These are phyloP conservation scores for Osmozyma mogii DNA, from an alignment of 805 yeast species.

Conservation along the genomic window DNA sequence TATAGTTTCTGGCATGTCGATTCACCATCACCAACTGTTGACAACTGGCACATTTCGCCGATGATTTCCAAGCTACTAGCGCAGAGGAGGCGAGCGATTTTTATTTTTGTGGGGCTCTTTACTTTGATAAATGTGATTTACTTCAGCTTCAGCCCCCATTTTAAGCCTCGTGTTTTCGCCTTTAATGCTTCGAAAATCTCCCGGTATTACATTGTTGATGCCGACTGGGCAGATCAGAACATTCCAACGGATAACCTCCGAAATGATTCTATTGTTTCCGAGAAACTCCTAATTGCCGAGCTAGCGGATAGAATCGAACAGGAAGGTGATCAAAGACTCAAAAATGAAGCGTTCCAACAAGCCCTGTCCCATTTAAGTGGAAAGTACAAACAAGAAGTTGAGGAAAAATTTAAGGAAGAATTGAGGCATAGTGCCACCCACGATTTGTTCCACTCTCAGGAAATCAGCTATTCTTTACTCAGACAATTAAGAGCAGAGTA, in stretches of 20 bases:
- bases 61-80: background rate
- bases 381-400: background rate
- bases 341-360: background rate
- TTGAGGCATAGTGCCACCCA: too few species aligned
- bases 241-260: background rate
- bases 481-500: background rate
- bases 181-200: background rate
- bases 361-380: too few species aligned
- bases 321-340: background rate
- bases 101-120: background rate
- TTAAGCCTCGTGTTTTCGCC: background rate
- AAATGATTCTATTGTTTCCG: background rate
- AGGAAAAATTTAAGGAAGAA: background rate
- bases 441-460: background rate
- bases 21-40: background rate
- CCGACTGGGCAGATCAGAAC: background rate
- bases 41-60: background rate
- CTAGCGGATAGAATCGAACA: background rate
- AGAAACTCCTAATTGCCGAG: background rate
- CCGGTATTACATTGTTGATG: background rate
- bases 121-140: background rate
- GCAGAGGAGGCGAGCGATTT: background rate
- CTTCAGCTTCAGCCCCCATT: background rate
- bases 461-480: background rate
- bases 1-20: too few species aligned